Base-by-base conservation (phyloP, 2,329 filamentous ascomycete genomes). In the Hypoxylon sp. region DNA sequence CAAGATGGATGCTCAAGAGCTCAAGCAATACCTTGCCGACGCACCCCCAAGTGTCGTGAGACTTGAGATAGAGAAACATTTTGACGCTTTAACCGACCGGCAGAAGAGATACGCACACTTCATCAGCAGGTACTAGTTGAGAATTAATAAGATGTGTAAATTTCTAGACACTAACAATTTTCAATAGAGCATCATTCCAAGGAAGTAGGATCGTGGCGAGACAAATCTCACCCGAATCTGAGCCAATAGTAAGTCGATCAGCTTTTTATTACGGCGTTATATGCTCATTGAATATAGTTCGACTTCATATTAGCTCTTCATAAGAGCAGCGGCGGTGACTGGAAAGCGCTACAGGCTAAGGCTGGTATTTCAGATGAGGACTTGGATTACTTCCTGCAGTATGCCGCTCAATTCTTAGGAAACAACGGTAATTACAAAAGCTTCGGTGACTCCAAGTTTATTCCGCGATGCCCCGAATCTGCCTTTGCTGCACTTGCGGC, bases 31-130 rank as follows among this genome's bases (percentile, higher is more conserved):
- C 80, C 87, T 97, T 68, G 94, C 96, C 51, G 96, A 99, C 81
- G 91, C 91, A 71, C 96, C 96, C 50, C 96, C 96, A 0, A 92
- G 91, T 53, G 89, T 98, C 63, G 95, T 98, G 66, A 90, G 91
- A 52, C 88, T 99, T 54, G 91, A 94, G 79, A 96, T 98, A 79
- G 94, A 94, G 82, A 92, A 94, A 78, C 95, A 98, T 82, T 99
- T 98, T 76, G 92, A 95, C 61, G 89, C 90, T 37, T 81, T 96
- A 68, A 86, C 83, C 59, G 88, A 92, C 75, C 85, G 92, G 78
- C 89, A 97, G 83, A 94, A 95, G 84, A 90, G 92, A 78, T 98
- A 98, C 85, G 92, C 94, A 71, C 94, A 98, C 82, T 94, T 91
- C 78, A 93, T 97, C 78, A 93, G 91, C 87, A 89, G 87, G 91